Conservation (phyloP, 306 rosid species). For the Trifolium fragiferum region DNA sequence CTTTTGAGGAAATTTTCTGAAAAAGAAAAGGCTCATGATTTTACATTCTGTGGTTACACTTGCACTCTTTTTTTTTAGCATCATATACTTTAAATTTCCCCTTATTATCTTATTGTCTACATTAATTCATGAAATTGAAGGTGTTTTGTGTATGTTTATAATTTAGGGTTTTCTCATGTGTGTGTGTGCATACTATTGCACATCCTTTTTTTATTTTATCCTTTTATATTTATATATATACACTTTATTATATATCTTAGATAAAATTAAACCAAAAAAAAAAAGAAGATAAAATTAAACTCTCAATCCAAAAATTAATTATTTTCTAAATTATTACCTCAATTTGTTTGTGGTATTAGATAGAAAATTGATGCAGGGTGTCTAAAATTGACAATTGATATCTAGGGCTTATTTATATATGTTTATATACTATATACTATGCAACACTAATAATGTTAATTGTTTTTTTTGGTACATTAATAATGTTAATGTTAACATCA, state of each 20-base stretch:
- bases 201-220: too few species aligned
- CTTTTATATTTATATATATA: not conserved
- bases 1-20: slow-evolving; percentile 49
- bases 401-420: slow-evolving; percentile 34
- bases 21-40: slow-evolving; percentile 47
- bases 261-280: too few species aligned
- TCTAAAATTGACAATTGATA: slow-evolving; percentile 34
- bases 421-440: not conserved
- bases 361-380: slow-evolving; percentile 17
- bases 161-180: slow-evolving; percentile 52
- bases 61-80: slow-evolving; percentile 46
- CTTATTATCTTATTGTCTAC: slow-evolving; percentile 38
- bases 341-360: slow-evolving; percentile 33
- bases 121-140: slow-evolving; percentile 34
- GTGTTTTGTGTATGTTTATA: slow-evolving; percentile 34
- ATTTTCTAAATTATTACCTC: slow-evolving; percentile 38
- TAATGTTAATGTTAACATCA: slow-evolving; percentile 16
- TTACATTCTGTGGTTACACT: slow-evolving; percentile 31
- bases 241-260: slow-evolving; percentile 25
- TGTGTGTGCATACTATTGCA: slow-evolving; percentile 6
- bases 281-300: too few species aligned
- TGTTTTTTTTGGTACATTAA: too few species aligned
- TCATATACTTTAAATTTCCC: slow-evolving; percentile 60
- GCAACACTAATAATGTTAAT: not conserved
- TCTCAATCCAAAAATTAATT: slow-evolving; percentile 40